Base-by-base conservation (phyloP, 2,329 filamentous ascomycete species). In the Pseudopithomyces maydicus region DNA sequence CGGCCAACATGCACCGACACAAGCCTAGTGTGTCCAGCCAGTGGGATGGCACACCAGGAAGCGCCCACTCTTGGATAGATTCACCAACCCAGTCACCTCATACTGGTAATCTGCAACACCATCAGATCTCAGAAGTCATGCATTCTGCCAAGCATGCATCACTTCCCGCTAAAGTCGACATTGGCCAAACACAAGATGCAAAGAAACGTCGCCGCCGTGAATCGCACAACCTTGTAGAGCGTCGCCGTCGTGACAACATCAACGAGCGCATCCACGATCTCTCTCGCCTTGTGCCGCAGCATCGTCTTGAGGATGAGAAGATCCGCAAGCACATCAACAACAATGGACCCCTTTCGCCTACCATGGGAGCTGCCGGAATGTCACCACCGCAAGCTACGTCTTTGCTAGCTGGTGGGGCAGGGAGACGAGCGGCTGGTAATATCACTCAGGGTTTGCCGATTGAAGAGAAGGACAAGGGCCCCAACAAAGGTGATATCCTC, bases 221-320 rank as follows among this genome's bases (percentile, higher is more conserved):
- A 71, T 98, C 94, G 1, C 95, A 99, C 80, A 98, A 99, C 73
- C 83, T 96, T 38, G 95, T 99, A 11, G 95, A 99, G 80, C 91
- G 95, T 55, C 89, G 95, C 50, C 89, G 95, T 59, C 88, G 95
- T 60, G 95, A 98, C 79, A 98, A 98, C 74, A 99, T 99, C 82
- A 99, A 99, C 67, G 95, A 99, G 78, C 88, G 95, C 42, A 99
- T 99, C 61, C 94, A 98, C 71, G 95, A 99, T 72, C 84, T 99
- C 7, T 97, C 94, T 71, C 91, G 92, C 68, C 85, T 99, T 17
- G 94, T 99, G 2, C 95, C 95, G 22, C 84, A 89, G 58, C 95
- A 99, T 76, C 88, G 95, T 58, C 83, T 99, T 2, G 95, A 99
- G 70, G 95, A 98, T 72, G 95, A 99, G 78, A 97, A 97, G 79